These are phyloP conservation scores for Apiospora sp. DNA, from an alignment of 2,329 filamentous ascomycete species.

Conservation along the genomic window DNA sequence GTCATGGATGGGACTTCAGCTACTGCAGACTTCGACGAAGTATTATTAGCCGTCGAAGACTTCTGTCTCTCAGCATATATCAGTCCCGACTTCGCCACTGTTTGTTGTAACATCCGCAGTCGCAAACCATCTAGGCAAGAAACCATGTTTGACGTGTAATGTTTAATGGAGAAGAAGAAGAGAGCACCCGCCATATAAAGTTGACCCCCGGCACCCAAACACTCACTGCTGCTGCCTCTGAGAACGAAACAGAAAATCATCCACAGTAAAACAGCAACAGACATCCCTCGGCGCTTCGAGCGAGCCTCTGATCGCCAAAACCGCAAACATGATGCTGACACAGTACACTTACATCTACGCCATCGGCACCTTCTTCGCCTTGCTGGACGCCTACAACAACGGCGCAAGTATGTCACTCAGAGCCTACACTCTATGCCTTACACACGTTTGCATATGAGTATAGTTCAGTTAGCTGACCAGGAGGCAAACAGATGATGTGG, in stretches of 20 bases:
- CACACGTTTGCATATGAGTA: not conserved
- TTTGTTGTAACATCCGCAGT: not conserved
- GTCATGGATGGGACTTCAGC: not conserved
- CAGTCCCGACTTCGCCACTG: not conserved
- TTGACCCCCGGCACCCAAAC: not conserved
- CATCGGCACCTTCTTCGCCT: constrained; percentile 78
- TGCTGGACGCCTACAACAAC: constrained; percentile 82
- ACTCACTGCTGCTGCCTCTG: not conserved
- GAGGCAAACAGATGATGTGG: constrained; percentile 73
- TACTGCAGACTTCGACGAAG: no score
- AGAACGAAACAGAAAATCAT: not conserved
- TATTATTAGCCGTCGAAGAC: not conserved
- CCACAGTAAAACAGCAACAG: not conserved
- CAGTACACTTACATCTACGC: constrained; percentile 76
- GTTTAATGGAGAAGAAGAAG: not conserved
- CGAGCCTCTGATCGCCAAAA: not conserved
- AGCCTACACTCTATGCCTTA: not conserved
- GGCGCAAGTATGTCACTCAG: constrained; percentile 71
- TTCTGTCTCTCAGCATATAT: not conserved
- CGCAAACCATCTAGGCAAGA: not conserved
- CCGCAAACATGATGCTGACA: constrained; percentile 62
- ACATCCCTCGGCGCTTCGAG: not conserved
- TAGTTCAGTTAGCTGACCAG: constrained; percentile 27
- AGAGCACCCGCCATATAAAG: not conserved
- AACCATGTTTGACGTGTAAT: not conserved